Evolutionary conservation across 345 rosid species (phyloP).

Genomic region (Rhodomyrtus tomentosa): DNA sequence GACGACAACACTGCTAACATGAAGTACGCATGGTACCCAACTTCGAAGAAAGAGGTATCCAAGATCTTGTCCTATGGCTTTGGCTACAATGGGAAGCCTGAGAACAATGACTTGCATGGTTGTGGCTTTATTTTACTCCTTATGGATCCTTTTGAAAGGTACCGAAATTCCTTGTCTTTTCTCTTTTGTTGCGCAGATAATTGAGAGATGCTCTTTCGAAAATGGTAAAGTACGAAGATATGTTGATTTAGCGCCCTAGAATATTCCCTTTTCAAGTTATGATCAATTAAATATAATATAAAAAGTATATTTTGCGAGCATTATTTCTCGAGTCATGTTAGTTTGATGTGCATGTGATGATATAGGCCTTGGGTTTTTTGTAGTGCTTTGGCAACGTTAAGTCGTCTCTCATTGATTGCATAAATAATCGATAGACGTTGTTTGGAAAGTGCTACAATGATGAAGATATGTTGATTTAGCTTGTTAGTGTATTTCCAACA

Average conservation of each 20-base stretch:
- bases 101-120: constrained; percentile 36
- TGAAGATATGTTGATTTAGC: background rate
- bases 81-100: constrained; percentile 12
- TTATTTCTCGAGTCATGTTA: background rate
- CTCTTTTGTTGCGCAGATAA: background rate
- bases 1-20: constrained; percentile 31
- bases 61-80: constrained; percentile 56
- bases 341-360: background rate
- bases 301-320: background rate
- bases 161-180: background rate
- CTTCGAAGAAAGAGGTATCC: constrained; percentile 24
- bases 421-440: background rate
- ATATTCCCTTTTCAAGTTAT: background rate
- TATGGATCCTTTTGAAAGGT: constrained; percentile 60
- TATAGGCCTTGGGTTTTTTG: background rate
- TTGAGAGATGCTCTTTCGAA: background rate
- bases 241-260: background rate
- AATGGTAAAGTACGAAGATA: background rate
- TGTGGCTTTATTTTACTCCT: constrained; percentile 55
- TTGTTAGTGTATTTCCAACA: background rate
- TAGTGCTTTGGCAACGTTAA: background rate
- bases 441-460: background rate
- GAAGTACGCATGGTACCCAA: constrained; percentile 61
- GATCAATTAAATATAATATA: background rate
- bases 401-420: background rate